Evolutionary conservation across 345 rosid genomes (phyloP).

Genomic region (Cardamine chenopodiifolia): DNA sequence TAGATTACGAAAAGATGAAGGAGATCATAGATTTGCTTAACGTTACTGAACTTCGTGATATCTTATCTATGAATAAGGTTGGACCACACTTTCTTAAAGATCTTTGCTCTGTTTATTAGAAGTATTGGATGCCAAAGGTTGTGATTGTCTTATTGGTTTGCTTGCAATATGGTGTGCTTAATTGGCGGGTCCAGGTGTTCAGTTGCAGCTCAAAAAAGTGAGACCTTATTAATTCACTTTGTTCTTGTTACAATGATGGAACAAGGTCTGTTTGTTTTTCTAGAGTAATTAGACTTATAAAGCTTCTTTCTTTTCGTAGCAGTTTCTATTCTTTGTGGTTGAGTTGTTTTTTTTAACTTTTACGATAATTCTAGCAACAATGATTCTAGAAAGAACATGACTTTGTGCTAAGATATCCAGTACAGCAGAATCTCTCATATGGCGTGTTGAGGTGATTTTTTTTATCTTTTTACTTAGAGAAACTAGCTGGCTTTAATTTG

Average conservation of each 20-base stretch:
- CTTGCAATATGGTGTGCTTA: conserved; percentile 25
- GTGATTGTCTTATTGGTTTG: conserved; percentile 4
- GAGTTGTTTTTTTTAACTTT: conserved; percentile 25
- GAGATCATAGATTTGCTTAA: conserved; percentile 60
- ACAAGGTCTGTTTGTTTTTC: conserved; percentile 48
- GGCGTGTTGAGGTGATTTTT: conserved; percentile 83
- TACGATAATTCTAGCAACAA: conserved; percentile 56
- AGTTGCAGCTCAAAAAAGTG: conserved; percentile 62
- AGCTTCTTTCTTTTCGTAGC: neutral
- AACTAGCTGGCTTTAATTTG: neutral
- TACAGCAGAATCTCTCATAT: conserved; percentile 65
- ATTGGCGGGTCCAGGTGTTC: conserved; percentile 51
- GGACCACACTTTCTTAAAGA: conserved; percentile 17
- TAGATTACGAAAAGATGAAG: conserved; percentile 49
- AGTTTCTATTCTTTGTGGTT: neutral
- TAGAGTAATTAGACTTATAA: neutral
- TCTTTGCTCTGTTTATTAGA: neutral
- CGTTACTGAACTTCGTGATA: conserved; percentile 71
- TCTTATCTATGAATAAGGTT: conserved; percentile 65
- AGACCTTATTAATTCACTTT: conserved; percentile 62
- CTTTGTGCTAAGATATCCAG: conserved; percentile 58
- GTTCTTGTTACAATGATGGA: conserved; percentile 57
- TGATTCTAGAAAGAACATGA: conserved; percentile 63
- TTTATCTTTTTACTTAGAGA: neutral
- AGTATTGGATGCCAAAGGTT: conserved; percentile 6